Evolutionary conservation across 495 filamentous ascomycete species (phyloP).

Genomic region (Xylaria venustula): DNA sequence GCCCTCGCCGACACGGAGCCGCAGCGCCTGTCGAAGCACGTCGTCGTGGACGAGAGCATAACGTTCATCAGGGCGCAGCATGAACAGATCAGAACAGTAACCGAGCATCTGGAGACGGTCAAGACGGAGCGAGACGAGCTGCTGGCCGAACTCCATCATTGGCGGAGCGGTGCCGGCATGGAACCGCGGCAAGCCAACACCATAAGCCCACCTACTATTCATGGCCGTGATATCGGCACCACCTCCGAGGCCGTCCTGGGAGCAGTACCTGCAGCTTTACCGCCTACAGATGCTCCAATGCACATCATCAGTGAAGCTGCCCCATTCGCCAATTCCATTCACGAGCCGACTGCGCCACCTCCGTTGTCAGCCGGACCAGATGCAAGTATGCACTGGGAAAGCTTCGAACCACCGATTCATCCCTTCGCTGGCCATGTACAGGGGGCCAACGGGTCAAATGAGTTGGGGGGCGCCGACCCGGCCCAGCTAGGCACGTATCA

Average conservation of each 20-base stretch:
- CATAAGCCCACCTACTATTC: constrained; percentile 6
- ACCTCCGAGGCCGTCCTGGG: neutral
- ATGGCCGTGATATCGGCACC: constrained; percentile 5
- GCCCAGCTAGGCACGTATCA: neutral
- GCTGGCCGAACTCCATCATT: constrained; percentile 22
- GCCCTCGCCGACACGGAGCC: constrained; percentile 22
- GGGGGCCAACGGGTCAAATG: neutral
- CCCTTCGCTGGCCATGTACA: constrained; percentile 3
- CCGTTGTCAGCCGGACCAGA: neutral
- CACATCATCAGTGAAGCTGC: constrained; percentile 6
- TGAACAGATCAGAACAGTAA: constrained; percentile 14
- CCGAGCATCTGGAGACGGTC: constrained; percentile 15
- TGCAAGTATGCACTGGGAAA: constrained; percentile 9
- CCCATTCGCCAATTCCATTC: neutral
- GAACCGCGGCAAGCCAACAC: constrained; percentile 5
- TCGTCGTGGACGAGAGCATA: constrained; percentile 25
- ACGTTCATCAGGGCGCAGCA: constrained; percentile 21
- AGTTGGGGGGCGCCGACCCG: neutral
- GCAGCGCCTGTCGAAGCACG: constrained; percentile 24
- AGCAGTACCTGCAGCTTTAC: constrained; percentile 2
- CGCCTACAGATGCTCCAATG: neutral
- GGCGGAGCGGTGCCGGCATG: constrained; percentile 16
- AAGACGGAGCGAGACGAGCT: constrained; percentile 25
- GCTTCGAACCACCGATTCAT: constrained; percentile 15
- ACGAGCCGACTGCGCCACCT: neutral